Conservation (phyloP, 257 asterid genomes). For the Coffea eugenioides region DNA sequence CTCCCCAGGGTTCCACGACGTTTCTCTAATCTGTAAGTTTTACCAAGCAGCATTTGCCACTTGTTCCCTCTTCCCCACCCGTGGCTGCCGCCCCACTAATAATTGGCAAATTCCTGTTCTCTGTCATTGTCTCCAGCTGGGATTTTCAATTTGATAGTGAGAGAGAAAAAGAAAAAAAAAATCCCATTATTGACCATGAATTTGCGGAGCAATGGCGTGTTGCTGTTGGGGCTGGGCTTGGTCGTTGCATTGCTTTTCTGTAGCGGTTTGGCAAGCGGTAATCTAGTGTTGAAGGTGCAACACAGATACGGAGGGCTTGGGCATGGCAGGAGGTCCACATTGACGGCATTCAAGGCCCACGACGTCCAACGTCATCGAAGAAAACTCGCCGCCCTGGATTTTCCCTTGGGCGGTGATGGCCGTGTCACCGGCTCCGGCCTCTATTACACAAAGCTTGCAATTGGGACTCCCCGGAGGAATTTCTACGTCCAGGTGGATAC, state of each 20-base stretch:
- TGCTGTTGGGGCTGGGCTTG: neutral
- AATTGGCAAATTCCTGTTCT: neutral
- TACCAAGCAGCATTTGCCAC: neutral
- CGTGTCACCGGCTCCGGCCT: slow-evolving; percentile 36
- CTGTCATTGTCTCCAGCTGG: neutral
- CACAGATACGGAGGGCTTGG: slow-evolving; percentile 25
- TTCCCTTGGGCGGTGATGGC: slow-evolving; percentile 27
- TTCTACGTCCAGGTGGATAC: slow-evolving; percentile 75
- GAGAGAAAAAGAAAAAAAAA: neutral
- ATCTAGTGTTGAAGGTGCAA: slow-evolving; percentile 24
- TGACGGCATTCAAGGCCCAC: slow-evolving; percentile 15
- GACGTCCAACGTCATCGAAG: slow-evolving; percentile 25
- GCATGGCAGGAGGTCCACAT: slow-evolving; percentile 5
- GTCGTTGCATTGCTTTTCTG: slow-evolving; percentile 10
- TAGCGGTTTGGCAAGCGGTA: slow-evolving; percentile 8
- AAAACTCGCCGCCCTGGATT: slow-evolving; percentile 11
- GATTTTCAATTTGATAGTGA: neutral
- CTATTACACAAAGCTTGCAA: slow-evolving; percentile 60
- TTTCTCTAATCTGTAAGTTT: neutral
- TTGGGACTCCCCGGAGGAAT: slow-evolving; percentile 68
- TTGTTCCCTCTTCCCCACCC: neutral
- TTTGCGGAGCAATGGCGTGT: slow-evolving; percentile 3
- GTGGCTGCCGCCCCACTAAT: neutral
- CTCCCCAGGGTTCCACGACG: neutral
- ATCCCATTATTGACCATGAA: slow-evolving; percentile 5